phyloP scores from a whole-genome alignment of 2,329 filamentous ascomycete species.

The Trichoderma asperellum region DNA sequence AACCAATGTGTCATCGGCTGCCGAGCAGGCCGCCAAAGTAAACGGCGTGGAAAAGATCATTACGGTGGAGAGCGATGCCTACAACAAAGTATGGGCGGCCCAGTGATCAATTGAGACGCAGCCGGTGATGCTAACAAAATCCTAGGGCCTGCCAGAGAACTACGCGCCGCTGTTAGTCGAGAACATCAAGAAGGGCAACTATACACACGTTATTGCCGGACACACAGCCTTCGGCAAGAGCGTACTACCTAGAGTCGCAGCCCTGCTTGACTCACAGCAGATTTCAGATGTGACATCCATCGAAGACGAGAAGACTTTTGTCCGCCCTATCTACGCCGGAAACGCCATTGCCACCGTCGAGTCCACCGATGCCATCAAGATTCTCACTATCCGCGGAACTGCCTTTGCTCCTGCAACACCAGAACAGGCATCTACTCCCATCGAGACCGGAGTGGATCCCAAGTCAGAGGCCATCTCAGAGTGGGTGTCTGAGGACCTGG shows the following conservation, averaged over 20 bases:
- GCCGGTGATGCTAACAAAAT: not conserved
- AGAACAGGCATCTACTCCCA: conserved; percentile 71
- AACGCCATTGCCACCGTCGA: conserved; percentile 97
- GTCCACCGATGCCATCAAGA: conserved; percentile 80
- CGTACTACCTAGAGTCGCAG: conserved; percentile 86
- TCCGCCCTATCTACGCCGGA: conserved; percentile 95
- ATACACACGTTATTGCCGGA: conserved; percentile 86
- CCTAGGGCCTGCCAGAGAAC: conserved; percentile 85
- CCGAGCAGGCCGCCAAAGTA: conserved; percentile 84
- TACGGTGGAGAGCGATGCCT: conserved; percentile 82
- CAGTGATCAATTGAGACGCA: not conserved
- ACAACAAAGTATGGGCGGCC: conserved; percentile 76
- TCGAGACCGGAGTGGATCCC: conserved; percentile 84
- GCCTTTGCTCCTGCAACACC: conserved; percentile 78
- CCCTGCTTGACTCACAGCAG: conserved; percentile 88
- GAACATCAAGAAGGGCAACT: conserved; percentile 95
- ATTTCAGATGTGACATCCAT: conserved; percentile 89
- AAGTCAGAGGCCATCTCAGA: conserved; percentile 74
- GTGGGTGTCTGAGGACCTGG: conserved; percentile 92
- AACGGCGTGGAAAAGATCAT: conserved; percentile 91
- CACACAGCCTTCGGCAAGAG: conserved; percentile 98
- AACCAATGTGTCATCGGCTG: conserved; percentile 71
- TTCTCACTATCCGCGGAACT: conserved; percentile 91
- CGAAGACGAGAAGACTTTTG: conserved; percentile 89
- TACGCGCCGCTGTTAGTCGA: conserved; percentile 91